Evolutionary conservation across 164 flowering plant genomes (phyloP).

Genomic region (Amborella trichopoda): DNA sequence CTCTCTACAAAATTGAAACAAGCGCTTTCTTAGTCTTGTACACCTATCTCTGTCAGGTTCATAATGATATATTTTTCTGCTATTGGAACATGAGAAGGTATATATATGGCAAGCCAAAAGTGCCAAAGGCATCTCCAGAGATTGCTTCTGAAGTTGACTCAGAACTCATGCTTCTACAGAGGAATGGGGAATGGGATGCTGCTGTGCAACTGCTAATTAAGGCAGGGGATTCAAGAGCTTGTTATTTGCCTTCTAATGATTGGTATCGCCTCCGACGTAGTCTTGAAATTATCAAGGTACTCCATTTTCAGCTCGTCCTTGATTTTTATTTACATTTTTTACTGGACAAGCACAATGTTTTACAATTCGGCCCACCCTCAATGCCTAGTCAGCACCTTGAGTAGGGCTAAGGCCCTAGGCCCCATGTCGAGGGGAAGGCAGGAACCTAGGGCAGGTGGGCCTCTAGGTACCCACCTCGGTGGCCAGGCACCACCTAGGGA

Average conservation of each 20-base stretch:
- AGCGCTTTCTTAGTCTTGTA: too few relatives aligned
- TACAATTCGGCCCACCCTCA: too few relatives aligned
- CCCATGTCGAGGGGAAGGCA: too few relatives aligned
- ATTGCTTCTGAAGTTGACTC: conserved; percentile 51
- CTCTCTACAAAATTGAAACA: too few relatives aligned
- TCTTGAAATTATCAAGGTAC: conserved; percentile 85
- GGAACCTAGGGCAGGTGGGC: too few relatives aligned
- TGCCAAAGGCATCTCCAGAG: conserved; percentile 77
- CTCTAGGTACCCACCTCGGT: too few relatives aligned
- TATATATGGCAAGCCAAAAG: conserved; percentile 94
- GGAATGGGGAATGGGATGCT: conserved; percentile 65
- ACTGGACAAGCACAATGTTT: too few relatives aligned
- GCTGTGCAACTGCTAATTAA: conserved; percentile 73
- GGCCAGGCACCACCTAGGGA: too few relatives aligned
- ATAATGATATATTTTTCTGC: conserved; percentile 1
- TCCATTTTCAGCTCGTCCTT: background rate
- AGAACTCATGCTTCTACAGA: conserved; percentile 48
- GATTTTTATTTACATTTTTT: too few relatives aligned
- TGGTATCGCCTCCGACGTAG: conserved; percentile 89
- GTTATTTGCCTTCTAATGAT: conserved; percentile 53
- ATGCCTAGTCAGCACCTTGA: too few relatives aligned
- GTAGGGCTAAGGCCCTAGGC: too few relatives aligned
- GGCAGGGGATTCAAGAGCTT: conserved; percentile 73
- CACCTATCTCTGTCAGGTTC: background rate
- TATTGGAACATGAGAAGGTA: conserved; percentile 54